A percentile compares a stretch with the other conserved stretches of the same genome.
phyloP scores from a whole-genome alignment of 495 filamentous ascomycete genomes.

The Aspergillus olivimuriae region DNA sequence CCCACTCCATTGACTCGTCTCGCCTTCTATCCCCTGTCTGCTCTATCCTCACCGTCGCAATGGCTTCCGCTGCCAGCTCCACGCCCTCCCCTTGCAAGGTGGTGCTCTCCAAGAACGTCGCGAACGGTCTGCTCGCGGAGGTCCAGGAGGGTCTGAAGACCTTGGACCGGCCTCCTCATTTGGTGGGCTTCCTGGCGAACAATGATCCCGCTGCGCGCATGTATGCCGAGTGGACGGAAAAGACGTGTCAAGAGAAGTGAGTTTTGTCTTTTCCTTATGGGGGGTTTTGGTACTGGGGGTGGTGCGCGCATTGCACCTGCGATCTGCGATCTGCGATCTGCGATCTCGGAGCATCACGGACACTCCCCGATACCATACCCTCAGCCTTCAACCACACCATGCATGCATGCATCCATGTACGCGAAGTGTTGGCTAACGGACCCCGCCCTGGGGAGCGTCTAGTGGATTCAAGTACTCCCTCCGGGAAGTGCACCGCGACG shows the following conservation, averaged over 20 bases:
- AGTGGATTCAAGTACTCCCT: slow-evolving; percentile 89
- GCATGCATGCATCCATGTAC: too few species aligned
- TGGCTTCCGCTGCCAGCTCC: slow-evolving; percentile 29
- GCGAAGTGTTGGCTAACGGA: too few species aligned
- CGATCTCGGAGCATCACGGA: slow-evolving; percentile 13
- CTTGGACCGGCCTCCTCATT: slow-evolving; percentile 61
- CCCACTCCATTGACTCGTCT: slow-evolving; percentile 6
- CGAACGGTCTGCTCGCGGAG: slow-evolving; percentile 70
- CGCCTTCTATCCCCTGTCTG: slow-evolving; percentile 1
- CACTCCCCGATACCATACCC: too few species aligned
- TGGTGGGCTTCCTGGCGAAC: slow-evolving; percentile 90
- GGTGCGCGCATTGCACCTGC: neutral
- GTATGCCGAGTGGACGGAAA: slow-evolving; percentile 96
- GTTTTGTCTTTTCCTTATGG: slow-evolving; percentile 26
- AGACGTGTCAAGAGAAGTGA: slow-evolving; percentile 93
- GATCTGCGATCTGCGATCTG: too few species aligned
- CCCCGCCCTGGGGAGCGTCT: too few species aligned
- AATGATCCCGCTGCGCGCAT: slow-evolving; percentile 81
- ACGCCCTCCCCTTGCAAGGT: slow-evolving; percentile 74
- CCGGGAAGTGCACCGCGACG: slow-evolving; percentile 73
- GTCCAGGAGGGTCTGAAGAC: slow-evolving; percentile 64
- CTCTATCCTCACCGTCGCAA: slow-evolving; percentile 14
- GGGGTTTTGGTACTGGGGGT: neutral
- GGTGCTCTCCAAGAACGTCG: slow-evolving; percentile 76
- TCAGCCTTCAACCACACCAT: too few species aligned